Conservation (phyloP, 768 basidiomycete species). For the Phylloporus rhodoxanthus region DNA sequence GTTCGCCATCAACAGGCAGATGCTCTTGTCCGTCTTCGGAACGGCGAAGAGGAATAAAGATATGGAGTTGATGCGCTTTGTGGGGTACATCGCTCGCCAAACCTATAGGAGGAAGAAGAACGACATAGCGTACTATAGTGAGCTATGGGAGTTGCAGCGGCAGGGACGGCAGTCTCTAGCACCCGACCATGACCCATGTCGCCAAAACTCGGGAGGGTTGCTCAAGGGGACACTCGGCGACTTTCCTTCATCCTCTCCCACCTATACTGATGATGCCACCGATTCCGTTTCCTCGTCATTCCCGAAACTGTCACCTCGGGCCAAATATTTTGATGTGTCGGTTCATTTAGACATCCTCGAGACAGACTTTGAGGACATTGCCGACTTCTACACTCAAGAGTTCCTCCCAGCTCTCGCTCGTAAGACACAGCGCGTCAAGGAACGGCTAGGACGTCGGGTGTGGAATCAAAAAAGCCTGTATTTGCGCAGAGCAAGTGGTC, state of each 20-base stretch:
- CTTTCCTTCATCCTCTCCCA: neutral
- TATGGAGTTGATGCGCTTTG: conserved; percentile 55
- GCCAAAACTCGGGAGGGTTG: neutral
- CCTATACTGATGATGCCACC: neutral
- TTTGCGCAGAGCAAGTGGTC: conserved; percentile 30
- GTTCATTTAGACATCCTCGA: conserved; percentile 53
- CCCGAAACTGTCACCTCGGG: conserved; percentile 13
- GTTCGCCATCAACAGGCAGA: conserved; percentile 49
- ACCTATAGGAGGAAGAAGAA: conserved; percentile 45
- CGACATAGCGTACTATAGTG: conserved; percentile 40
- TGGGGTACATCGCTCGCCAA: conserved; percentile 40
- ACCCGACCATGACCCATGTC: conserved; percentile 18
- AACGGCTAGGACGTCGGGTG: conserved; percentile 71
- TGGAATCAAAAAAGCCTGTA: conserved; percentile 59
- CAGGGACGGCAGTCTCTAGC: conserved; percentile 21
- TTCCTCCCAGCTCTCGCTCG: conserved; percentile 45
- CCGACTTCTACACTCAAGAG: conserved; percentile 33
- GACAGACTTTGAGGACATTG: conserved; percentile 49
- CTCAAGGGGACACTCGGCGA: neutral
- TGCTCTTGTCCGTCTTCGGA: conserved; percentile 54
- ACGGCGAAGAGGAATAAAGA: conserved; percentile 55
- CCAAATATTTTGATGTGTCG: conserved; percentile 41
- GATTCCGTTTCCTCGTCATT: conserved; percentile 27
- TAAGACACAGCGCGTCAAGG: conserved; percentile 58
- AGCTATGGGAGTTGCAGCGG: conserved; percentile 26